Percentiles rank a stretch among this genome's conserved stretches.
Evolutionary conservation across 1,284 basidiomycete genomes (phyloP).

Genomic region (Cryptococcus floricola): DNA sequence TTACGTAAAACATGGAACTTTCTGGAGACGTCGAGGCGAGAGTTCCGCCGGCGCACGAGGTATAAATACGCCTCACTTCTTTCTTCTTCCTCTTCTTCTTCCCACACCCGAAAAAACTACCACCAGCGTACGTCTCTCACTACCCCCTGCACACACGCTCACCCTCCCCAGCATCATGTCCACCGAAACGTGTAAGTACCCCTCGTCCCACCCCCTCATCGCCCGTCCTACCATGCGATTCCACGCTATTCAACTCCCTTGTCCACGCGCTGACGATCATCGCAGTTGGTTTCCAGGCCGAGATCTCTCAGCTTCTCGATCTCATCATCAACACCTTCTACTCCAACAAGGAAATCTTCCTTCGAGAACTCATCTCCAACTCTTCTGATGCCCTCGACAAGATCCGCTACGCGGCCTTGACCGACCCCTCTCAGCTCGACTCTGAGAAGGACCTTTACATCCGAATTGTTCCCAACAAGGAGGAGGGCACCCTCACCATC

Average conservation of each 20-base stretch:
- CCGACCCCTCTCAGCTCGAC: slow-evolving; percentile 83
- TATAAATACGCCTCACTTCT: no score
- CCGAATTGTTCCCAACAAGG: slow-evolving; percentile 90
- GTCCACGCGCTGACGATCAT: not conserved
- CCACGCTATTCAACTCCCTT: no score
- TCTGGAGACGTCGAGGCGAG: no score
- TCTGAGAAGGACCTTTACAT: slow-evolving; percentile 85
- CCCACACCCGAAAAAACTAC: no score
- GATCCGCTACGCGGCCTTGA: slow-evolving; percentile 83
- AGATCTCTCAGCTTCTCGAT: slow-evolving; percentile 39
- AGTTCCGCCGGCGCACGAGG: no score
- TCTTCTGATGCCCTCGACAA: slow-evolving; percentile 93
- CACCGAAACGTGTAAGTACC: no score
- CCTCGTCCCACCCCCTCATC: not conserved
- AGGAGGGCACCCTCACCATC: slow-evolving; percentile 86
- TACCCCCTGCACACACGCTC: no score
- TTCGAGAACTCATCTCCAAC: slow-evolving; percentile 72
- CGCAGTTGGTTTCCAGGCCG: slow-evolving; percentile 62
- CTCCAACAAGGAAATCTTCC: slow-evolving; percentile 98
- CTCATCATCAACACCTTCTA: slow-evolving; percentile 82
- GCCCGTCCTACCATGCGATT: no score
- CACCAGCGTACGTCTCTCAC: no score
- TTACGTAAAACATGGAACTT: no score
- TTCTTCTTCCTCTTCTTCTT: no score
- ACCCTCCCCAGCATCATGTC: no score